Evolutionary conservation across 768 basidiomycete species (phyloP), one percentile per base, ranked within the genome.

Genomic region (Gloeophyllum trabeum): DNA sequence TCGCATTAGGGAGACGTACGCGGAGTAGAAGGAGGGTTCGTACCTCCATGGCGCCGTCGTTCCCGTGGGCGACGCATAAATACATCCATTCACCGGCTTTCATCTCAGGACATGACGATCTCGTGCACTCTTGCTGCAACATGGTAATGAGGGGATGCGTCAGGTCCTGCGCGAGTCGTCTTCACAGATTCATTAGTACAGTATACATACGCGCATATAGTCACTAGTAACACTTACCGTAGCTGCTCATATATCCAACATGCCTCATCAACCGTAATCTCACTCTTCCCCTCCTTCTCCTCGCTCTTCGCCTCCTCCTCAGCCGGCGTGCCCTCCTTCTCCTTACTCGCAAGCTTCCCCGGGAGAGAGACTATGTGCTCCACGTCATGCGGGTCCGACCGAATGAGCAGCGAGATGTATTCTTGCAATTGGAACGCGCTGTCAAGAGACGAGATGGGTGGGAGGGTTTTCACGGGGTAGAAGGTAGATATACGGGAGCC

Each of bases 11-110:
- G 24, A 42, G 19, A 18, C 12, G 38, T 13, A 14, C 34, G 21
- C 19, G 22, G 14, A 25, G 21, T 2, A 25, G 24, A 32, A 13
- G 16, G 34, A 14, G 24, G 10, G 1, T 2, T 10, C 16, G 24
- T 51, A 86, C 87, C 76, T 90, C 88, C 77, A 87, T 84, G 39
- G 80, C 75, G 6, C 82, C 81, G 44, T 87, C 86, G 53, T 80
- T 87, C 18, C 88, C 90, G 60, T 97, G 92, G 0, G 91, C 93
- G 28, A 93, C 91, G 51, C 94, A 98, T 4, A 97, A 65, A 61
- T 96, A 98, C 22, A 89, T 70, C 94, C 94, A 97, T 66, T 97
- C 90, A 43, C 88, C 89, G n/a, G 93, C 92, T 60, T 93, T 93
- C 94, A 99, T 99, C 62, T 94, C 83, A 1, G 92, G 89, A 67